Evolutionary conservation across 768 basidiomycete species (phyloP).

Genomic region (Suillus decipiens): DNA sequence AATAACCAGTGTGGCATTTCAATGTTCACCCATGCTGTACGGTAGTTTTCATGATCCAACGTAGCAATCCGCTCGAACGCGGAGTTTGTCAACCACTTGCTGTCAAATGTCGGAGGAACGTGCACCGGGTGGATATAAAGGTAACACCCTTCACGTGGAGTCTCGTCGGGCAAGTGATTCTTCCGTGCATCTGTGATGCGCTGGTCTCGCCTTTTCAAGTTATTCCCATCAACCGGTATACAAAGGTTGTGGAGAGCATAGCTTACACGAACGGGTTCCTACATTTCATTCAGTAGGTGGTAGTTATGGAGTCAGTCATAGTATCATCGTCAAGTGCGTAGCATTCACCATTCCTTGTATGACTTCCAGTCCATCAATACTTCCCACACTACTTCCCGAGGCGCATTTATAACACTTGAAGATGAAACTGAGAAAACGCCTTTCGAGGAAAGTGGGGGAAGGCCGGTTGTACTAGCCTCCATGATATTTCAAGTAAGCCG

Average conservation of each 20-base stretch:
- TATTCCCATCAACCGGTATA: slow-evolving; percentile 7
- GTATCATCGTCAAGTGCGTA: not conserved
- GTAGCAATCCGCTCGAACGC: slow-evolving; percentile 48
- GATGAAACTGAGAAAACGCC: slow-evolving; percentile 51
- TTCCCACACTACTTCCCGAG: slow-evolving; percentile 60
- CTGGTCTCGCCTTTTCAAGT: slow-evolving; percentile 47
- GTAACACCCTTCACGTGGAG: slow-evolving; percentile 47
- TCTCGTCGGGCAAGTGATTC: slow-evolving; percentile 44
- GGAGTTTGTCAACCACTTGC: slow-evolving; percentile 36
- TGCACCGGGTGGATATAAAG: slow-evolving; percentile 53
- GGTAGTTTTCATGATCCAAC: slow-evolving; percentile 54
- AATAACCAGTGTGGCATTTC: slow-evolving; percentile 50
- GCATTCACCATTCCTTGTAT: slow-evolving; percentile 61
- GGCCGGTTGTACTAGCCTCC: slow-evolving; percentile 12
- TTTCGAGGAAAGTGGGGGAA: slow-evolving; percentile 41
- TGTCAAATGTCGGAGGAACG: slow-evolving; percentile 59
- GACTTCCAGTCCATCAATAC: slow-evolving; percentile 60
- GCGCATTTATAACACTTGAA: slow-evolving; percentile 59
- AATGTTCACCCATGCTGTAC: slow-evolving; percentile 56
- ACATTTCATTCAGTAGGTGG: slow-evolving; percentile 5
- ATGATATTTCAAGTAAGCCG: not conserved
- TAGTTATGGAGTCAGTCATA: slow-evolving; percentile 6
- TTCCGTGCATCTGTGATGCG: slow-evolving; percentile 44
- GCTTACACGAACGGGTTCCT: slow-evolving; percentile 74
- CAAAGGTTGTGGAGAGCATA: not conserved